These are phyloP conservation scores for Rosa multiflora DNA, from an alignment of 306 rosid genomes.

Conservation along the genomic window DNA sequence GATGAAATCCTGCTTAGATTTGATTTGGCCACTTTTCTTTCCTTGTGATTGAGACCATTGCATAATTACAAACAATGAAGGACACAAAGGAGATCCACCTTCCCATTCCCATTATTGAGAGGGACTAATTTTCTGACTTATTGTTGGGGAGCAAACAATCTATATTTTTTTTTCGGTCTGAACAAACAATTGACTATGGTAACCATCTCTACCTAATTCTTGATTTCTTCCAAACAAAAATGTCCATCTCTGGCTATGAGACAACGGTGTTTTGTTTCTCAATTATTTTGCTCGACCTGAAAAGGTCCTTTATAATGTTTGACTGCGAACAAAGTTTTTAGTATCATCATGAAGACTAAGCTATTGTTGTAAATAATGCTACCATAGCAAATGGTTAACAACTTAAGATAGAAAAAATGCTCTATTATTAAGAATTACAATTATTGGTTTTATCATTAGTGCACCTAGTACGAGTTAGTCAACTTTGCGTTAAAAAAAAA, in stretches of 20 bases:
- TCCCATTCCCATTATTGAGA: neutral
- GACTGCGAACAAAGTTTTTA: neutral
- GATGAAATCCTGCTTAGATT: neutral
- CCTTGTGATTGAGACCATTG: neutral
- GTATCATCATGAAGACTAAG: neutral
- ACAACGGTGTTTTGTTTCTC: neutral
- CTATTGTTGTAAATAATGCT: neutral
- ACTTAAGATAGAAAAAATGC: neutral
- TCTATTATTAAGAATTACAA: too few relatives aligned
- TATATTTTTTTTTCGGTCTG: too few relatives aligned
- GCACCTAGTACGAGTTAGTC: neutral
- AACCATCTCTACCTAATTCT: slow-evolving; percentile 15
- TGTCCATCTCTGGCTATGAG: neutral
- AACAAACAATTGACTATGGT: neutral
- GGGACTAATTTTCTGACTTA: slow-evolving; percentile 3
- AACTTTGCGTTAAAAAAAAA: neutral
- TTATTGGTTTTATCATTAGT: neutral
- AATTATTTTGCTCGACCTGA: neutral
- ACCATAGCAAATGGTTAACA: neutral
- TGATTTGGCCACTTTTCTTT: neutral
- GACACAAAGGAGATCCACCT: neutral
- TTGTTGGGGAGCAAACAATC: neutral
- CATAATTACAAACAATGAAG: neutral
- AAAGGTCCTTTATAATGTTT: neutral
- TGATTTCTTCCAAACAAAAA: neutral